These are phyloP conservation scores for Didymellaceae sp. DNA, from an alignment of 2,329 filamentous ascomycete species.

Conservation along the genomic window DNA sequence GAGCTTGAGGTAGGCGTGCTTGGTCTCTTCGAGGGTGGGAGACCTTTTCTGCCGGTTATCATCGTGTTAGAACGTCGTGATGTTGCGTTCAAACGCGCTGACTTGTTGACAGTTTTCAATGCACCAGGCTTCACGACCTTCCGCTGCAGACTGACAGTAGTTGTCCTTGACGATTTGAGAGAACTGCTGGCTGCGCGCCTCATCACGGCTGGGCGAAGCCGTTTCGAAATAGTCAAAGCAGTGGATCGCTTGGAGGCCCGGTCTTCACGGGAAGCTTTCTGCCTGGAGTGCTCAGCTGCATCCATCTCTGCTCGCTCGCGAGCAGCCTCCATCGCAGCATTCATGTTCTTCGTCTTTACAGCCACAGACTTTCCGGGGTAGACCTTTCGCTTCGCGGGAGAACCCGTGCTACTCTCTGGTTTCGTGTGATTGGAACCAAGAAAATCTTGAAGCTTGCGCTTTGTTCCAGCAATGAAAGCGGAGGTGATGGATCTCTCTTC, in stretches of 20 bases:
- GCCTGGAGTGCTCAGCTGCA: constrained; percentile 36
- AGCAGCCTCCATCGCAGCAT: constrained; percentile 27
- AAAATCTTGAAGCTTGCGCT: constrained; percentile 44
- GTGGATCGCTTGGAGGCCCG: constrained; percentile 40
- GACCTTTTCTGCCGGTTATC: constrained; percentile 20
- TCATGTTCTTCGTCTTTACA: constrained; percentile 35
- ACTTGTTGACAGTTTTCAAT: constrained; percentile 32
- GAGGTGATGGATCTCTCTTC: constrained; percentile 43
- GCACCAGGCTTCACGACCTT: constrained; percentile 31
- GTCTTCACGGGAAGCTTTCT: constrained; percentile 41
- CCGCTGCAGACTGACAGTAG: constrained; percentile 33
- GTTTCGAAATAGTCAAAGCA: constrained; percentile 20
- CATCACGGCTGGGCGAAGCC: constrained; percentile 16
- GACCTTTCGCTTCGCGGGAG: constrained; percentile 43
- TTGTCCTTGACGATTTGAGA: constrained; percentile 28
- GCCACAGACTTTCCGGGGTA: constrained; percentile 23
- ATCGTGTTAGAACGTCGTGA: constrained; percentile 16
- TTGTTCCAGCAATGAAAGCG: constrained; percentile 40
- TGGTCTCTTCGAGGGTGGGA: constrained; percentile 22
- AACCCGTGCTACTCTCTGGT: constrained; percentile 33
- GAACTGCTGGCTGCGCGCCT: constrained; percentile 17
- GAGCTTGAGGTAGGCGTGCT: constrained; percentile 26
- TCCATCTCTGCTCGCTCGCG: constrained; percentile 36
- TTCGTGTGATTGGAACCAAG: constrained; percentile 28
- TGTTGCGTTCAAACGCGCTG: constrained; percentile 15